Evolutionary conservation across 78 protist genomes (phyloP).

Genomic region (Monosiga brevicollis): DNA sequence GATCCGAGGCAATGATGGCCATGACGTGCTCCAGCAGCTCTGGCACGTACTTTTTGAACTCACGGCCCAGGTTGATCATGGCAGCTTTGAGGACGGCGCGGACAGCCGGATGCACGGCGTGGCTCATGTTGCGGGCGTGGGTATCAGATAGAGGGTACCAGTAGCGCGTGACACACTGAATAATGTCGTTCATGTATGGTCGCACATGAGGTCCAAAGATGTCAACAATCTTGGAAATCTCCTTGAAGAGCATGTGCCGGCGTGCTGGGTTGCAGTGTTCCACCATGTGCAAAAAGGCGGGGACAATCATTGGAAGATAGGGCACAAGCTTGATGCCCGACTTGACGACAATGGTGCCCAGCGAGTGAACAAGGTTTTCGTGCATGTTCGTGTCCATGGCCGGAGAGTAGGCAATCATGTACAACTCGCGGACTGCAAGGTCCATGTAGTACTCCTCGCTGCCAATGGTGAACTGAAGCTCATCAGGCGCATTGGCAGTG

Average conservation of each 20-base stretch:
- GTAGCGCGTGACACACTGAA: slow-evolving; percentile 58
- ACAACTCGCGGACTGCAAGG: slow-evolving; percentile 42
- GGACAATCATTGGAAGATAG: slow-evolving; percentile 61
- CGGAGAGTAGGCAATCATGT: slow-evolving; percentile 69
- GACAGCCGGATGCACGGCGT: slow-evolving; percentile 25
- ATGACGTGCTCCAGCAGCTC: slow-evolving; percentile 74
- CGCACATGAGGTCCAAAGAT: slow-evolving; percentile 85
- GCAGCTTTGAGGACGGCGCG: slow-evolving; percentile 74
- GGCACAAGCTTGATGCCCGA: slow-evolving; percentile 72
- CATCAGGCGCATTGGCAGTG: neutral
- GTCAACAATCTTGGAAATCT: slow-evolving; percentile 58
- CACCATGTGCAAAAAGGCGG: slow-evolving; percentile 60
- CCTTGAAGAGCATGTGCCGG: slow-evolving; percentile 63
- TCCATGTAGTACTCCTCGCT: neutral
- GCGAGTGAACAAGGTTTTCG: slow-evolving; percentile 60
- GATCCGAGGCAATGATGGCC: slow-evolving; percentile 20
- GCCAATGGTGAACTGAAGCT: neutral
- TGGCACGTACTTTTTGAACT: slow-evolving; percentile 76
- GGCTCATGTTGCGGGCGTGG: slow-evolving; percentile 8
- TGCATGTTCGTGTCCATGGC: slow-evolving; percentile 63
- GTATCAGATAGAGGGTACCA: too few species aligned
- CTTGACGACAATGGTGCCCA: slow-evolving; percentile 49
- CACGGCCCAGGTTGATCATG: slow-evolving; percentile 66
- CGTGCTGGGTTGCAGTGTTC: slow-evolving; percentile 44
- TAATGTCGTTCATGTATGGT: slow-evolving; percentile 53